Evolutionary conservation across 2,329 filamentous ascomycete genomes (phyloP).

Genomic region (Raffaelea arxii): DNA sequence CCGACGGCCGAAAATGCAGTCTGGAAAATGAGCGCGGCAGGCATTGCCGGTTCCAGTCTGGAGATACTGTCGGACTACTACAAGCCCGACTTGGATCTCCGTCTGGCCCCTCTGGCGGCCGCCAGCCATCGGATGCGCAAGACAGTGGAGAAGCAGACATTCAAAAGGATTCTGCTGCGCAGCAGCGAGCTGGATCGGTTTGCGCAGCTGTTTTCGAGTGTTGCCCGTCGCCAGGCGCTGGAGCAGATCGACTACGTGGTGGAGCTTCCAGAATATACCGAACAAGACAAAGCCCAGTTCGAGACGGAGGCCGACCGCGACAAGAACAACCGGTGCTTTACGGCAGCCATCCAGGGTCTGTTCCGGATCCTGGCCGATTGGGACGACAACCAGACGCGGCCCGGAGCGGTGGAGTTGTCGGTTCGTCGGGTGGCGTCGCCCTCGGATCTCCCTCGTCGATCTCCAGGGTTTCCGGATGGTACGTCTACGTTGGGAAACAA

Average conservation of each 20-base stretch:
- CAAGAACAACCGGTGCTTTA: neutral
- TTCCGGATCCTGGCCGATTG: neutral
- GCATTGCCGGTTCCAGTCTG: too few relatives aligned
- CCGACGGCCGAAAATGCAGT: too few relatives aligned
- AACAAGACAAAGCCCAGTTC: neutral
- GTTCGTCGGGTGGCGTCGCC: too few relatives aligned
- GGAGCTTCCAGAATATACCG: neutral
- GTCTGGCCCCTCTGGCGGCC: too few relatives aligned
- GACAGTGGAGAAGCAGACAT: neutral
- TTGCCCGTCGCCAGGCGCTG: neutral
- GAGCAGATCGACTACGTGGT: neutral
- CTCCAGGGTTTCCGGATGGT: too few relatives aligned
- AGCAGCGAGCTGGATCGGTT: neutral
- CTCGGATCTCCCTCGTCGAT: too few relatives aligned
- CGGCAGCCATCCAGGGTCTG: neutral
- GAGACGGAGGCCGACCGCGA: neutral
- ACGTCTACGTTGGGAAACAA: too few relatives aligned
- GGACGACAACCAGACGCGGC: too few relatives aligned
- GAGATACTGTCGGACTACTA: too few relatives aligned
- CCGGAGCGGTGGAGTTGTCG: too few relatives aligned
- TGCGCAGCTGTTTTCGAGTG: neutral
- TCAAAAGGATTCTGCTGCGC: neutral
- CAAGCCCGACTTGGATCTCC: too few relatives aligned
- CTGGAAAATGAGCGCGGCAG: too few relatives aligned
- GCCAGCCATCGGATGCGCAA: neutral